These are phyloP conservation scores for Pleurozium schreberi DNA, from an alignment of 225 moss, liverwort and hornwort genomes.

Conservation along the genomic window DNA sequence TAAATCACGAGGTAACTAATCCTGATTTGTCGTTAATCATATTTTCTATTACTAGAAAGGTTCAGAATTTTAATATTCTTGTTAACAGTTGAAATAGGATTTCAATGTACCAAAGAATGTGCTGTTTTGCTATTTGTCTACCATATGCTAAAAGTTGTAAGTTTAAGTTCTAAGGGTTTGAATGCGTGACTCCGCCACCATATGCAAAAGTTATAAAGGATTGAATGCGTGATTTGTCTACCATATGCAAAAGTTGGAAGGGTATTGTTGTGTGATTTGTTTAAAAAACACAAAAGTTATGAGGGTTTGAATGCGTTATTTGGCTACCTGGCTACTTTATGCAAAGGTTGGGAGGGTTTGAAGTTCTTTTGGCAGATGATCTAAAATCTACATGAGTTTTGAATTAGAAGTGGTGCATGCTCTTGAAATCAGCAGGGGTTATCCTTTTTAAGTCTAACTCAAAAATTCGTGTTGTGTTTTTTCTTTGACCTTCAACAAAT, in stretches of 20 bases:
- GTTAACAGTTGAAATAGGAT: not conserved
- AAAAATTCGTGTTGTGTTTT: not conserved
- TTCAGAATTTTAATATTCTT: not conserved
- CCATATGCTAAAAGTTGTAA: too few relatives aligned
- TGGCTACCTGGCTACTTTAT: too few relatives aligned
- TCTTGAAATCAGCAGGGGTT: not conserved
- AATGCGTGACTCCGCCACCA: too few relatives aligned
- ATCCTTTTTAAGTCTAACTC: not conserved
- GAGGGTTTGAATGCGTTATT: not conserved
- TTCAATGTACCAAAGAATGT: not conserved
- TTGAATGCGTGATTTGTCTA: not conserved
- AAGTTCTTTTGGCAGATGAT: too few relatives aligned
- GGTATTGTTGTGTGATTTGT: not conserved
- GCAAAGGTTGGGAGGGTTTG: too few relatives aligned
- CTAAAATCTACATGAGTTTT: not conserved
- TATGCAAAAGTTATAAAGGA: not conserved
- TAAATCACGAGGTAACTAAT: not conserved
- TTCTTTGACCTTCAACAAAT: too few relatives aligned
- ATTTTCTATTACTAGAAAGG: too few relatives aligned
- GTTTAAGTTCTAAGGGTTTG: not conserved
- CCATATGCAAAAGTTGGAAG: not conserved
- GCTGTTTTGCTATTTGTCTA: too few relatives aligned
- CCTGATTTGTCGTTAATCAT: too few relatives aligned
- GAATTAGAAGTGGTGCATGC: not conserved
- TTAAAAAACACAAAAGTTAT: too few relatives aligned